Evolutionary conservation across 1,284 basidiomycete genomes (phyloP), one percentile per base, ranked within the genome.

Genomic region (Ceratobasidium theobromae): DNA sequence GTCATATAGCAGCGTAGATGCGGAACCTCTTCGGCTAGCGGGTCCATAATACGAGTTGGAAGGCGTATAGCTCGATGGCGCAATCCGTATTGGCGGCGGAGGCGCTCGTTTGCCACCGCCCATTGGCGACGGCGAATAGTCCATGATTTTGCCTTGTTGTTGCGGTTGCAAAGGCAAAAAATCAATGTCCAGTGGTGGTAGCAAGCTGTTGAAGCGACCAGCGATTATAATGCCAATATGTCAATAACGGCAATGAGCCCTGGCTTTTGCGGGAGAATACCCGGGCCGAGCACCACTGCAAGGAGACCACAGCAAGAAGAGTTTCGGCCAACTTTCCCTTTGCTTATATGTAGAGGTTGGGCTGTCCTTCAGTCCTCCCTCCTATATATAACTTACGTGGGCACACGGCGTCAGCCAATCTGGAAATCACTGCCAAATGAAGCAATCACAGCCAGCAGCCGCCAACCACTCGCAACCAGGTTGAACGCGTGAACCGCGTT

Each of bases 381-480:
- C n/a, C n/a, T n/a, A n/a, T n/a, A n/a, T n/a, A n/a, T n/a, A n/a
- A n/a, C n/a, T n/a, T n/a, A n/a, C n/a, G n/a, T n/a, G n/a, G n/a
- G n/a, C n/a, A n/a, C n/a, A n/a, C n/a, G n/a, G n/a, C n/a, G n/a
- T n/a, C n/a, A n/a, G n/a, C n/a, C n/a, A n/a, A n/a, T n/a, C n/a
- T n/a, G n/a, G n/a, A n/a, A n/a, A n/a, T n/a, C n/a, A n/a, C n/a
- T 60, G 57, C 57, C 57, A 60, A 60, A 60, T 60, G 43, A 60
- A 60, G 57, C 21, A 25, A 49, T 3, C 57, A 28, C 49, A 49
- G 30, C 32, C n/a, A n/a, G n/a, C n/a, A n/a, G n/a, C n/a, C n/a
- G n/a, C n/a, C n/a, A n/a, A n/a, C n/a, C n/a, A n/a, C n/a, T n/a
- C n/a, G n/a, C n/a, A n/a, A 8, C 43, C 55, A 49, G 18, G 45